Conservation (phyloP, 1,284 basidiomycete species). For the Cutaneotrichosporon dermatis region DNA sequence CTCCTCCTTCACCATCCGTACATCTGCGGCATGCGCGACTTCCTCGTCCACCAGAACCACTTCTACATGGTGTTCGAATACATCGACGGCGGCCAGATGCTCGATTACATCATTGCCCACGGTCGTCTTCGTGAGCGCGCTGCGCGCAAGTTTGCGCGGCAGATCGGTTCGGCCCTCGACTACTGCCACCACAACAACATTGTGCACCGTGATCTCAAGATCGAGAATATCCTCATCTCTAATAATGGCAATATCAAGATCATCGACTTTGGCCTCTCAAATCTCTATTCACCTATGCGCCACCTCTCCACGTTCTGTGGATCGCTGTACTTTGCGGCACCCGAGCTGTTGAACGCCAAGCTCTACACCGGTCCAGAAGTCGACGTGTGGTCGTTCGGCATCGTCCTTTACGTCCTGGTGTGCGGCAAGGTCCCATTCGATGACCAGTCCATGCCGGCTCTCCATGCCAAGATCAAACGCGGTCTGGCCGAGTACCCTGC, state of each 20-base stretch:
- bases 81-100: constrained; percentile 98
- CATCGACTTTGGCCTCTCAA: constrained; percentile 97
- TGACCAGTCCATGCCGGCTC: constrained; percentile 97
- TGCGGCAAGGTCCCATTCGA: constrained; percentile 99
- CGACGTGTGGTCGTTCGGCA: constrained; percentile 98
- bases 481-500: constrained; percentile 95
- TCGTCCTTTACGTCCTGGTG: constrained; percentile 94
- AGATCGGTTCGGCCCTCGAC: constrained; percentile 91
- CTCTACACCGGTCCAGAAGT: constrained; percentile 97
- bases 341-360: constrained; percentile 92
- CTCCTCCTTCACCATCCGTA: constrained; percentile 96
- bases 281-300: constrained; percentile 79
- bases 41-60: constrained; percentile 91
- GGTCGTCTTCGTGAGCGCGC: constrained; percentile 92
- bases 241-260: constrained; percentile 99
- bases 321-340: constrained; percentile 95
- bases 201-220: constrained; percentile 95
- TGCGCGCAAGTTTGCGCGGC: constrained; percentile 92
- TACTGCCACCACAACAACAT: constrained; percentile 98
- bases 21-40: constrained; percentile 98
- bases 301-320: constrained; percentile 95
- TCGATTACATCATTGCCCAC: constrained; percentile 99
- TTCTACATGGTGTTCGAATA: constrained; percentile 99
- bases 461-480: constrained; percentile 98
- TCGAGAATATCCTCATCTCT: constrained; percentile 98